phyloP scores from a whole-genome alignment of 768 basidiomycete species.

The Mycena filopes region DNA sequence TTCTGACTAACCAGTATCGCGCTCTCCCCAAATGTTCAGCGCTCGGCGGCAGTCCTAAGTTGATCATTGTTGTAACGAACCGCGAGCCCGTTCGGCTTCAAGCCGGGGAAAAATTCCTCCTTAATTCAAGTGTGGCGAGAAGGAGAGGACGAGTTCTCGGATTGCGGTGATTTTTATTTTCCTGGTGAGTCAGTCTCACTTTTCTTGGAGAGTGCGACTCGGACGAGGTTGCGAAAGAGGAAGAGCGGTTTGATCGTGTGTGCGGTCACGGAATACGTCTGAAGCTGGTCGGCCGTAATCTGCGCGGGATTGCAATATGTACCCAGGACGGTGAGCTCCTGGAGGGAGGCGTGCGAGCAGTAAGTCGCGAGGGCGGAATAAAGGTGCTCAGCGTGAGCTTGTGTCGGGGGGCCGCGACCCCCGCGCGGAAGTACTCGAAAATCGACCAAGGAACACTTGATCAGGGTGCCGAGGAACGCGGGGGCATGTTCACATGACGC shows the following conservation, averaged over 20 bases:
- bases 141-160: too few species aligned
- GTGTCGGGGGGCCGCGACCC: neutral
- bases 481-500: neutral
- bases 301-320: too few species aligned
- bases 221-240: neutral
- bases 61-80: too few species aligned
- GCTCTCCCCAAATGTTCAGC: too few species aligned
- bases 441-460: neutral
- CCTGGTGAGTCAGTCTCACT: too few species aligned
- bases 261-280: neutral
- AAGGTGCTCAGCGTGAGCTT: neutral
- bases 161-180: too few species aligned
- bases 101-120: too few species aligned
- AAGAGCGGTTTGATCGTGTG: neutral
- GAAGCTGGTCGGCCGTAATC: neutral
- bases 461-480: neutral
- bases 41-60: too few species aligned
- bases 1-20: too few species aligned
- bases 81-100: too few species aligned
- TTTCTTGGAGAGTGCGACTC: too few species aligned
- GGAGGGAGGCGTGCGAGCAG: conserved; percentile 3
- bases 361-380: neutral
- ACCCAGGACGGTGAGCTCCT: neutral
- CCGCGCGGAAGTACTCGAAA: neutral
- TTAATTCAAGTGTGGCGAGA: too few species aligned